Conservation (phyloP, 495 filamentous ascomycete genomes). For the Xylaria palmicola region DNA sequence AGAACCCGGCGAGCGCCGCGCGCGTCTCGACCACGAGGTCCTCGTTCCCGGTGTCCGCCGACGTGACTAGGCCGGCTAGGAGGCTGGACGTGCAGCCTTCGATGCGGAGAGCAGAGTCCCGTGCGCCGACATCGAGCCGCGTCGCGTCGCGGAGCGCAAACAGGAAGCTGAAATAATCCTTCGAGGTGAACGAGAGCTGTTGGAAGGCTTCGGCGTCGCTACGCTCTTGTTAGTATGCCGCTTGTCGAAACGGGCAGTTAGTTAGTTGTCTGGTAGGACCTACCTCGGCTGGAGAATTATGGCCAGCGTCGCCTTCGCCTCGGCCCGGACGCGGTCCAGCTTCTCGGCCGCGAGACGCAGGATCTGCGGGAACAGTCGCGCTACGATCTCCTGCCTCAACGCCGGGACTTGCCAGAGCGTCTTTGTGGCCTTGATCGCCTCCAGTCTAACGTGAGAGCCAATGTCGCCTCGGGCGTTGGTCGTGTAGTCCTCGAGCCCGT, state of each 20-base stretch:
- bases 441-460: constrained; percentile 76
- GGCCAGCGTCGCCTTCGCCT: constrained; percentile 55
- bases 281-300: constrained; percentile 35
- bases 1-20: constrained; percentile 60
- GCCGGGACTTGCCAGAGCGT: constrained; percentile 37
- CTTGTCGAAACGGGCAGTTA: neutral
- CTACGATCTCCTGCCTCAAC: constrained; percentile 22
- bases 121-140: neutral
- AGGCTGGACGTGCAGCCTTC: constrained; percentile 48
- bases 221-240: constrained; percentile 10
- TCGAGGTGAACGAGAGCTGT: constrained; percentile 46
- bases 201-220: constrained; percentile 30
- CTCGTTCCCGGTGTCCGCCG: constrained; percentile 81
- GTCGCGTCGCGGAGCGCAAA: constrained; percentile 38
- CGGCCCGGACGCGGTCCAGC: constrained; percentile 77
- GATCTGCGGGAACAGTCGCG: constrained; percentile 46
- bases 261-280: constrained; percentile 8
- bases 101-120: neutral
- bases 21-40: constrained; percentile 73
- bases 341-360: constrained; percentile 79
- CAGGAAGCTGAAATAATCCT: constrained; percentile 50
- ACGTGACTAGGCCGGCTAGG: constrained; percentile 74
- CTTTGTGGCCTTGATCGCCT: constrained; percentile 66
- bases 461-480: constrained; percentile 84
- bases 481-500: constrained; percentile 81